Percentiles rank a stretch among this genome's conserved stretches.
Evolutionary conservation across 768 basidiomycete species (phyloP).

Genomic region (Glaciozyma martinii): DNA sequence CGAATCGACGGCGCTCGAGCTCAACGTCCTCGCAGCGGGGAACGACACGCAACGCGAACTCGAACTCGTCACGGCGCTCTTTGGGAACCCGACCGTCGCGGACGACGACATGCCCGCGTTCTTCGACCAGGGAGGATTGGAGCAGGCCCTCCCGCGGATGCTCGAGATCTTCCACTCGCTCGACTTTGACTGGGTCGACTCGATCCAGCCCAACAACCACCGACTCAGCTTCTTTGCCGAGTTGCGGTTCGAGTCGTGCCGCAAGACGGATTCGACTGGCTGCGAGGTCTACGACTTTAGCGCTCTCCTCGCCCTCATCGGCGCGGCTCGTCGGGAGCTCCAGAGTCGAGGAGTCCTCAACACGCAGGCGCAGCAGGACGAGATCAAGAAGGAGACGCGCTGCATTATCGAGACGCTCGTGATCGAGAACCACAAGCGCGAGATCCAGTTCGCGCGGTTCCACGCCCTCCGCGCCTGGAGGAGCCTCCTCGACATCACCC

Average conservation of each 20-base stretch:
- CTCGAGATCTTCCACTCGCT: slow-evolving; percentile 81
- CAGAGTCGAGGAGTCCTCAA: slow-evolving; percentile 60
- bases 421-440: slow-evolving; percentile 77
- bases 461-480: slow-evolving; percentile 76
- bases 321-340: slow-evolving; percentile 52
- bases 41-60: slow-evolving; percentile 61
- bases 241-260: slow-evolving; percentile 61
- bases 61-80: slow-evolving; percentile 70
- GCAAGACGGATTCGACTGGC: slow-evolving; percentile 58
- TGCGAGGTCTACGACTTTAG: slow-evolving; percentile 74
- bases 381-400: slow-evolving; percentile 57
- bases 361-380: slow-evolving; percentile 51
- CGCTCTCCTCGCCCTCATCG: slow-evolving; percentile 62
- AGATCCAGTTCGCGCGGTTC: slow-evolving; percentile 61
- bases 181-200: slow-evolving; percentile 81
- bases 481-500: slow-evolving; percentile 67
- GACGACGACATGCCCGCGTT: slow-evolving; percentile 41
- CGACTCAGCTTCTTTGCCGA: slow-evolving; percentile 51
- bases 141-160: slow-evolving; percentile 70
- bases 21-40: slow-evolving; percentile 73
- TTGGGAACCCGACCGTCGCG: slow-evolving; percentile 51
- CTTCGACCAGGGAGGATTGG: slow-evolving; percentile 48
- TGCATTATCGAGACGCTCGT: slow-evolving; percentile 77
- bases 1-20: slow-evolving; percentile 74
- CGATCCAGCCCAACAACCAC: slow-evolving; percentile 52